Base-by-base conservation (phyloP, 768 basidiomycete species). In the Auricularia cornea region DNA sequence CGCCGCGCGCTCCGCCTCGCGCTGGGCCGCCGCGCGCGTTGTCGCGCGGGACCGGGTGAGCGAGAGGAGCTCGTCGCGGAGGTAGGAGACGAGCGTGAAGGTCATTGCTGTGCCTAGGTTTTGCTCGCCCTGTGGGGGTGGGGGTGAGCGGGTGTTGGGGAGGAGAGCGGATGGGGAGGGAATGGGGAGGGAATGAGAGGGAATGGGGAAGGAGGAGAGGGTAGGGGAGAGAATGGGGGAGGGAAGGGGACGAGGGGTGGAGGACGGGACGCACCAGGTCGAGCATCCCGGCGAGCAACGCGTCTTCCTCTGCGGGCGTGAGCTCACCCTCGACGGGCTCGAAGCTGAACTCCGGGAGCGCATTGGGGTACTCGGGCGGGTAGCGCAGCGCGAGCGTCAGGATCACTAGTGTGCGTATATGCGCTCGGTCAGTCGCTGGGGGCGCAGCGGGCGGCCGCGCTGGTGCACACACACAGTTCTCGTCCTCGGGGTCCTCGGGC, bases 41-140 rank as follows among this genome's bases (percentile, higher is more conserved):
- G n/a, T n/a, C n/a, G n/a, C n/a, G 66, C 92, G 83, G 52, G 75
- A 70, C 41, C 81, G 81, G 38, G 93, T 83, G 29, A 95, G 75
- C 20, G 72, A 70, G 3, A 86, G 83, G 18, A 98, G 77, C 59
- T 84, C 80, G 74, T 98, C 94, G 66, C 90, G 81, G 54, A 97
- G 81, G 68, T 90, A 87, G 0, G 90, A 88, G 12, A 94, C 87
- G 20, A 99, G 80, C 0, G 96, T 94, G 72, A 97, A 99, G 20
- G 94, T 95, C 94, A 98, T 98, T 2, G 97, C 94, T 89, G 95
- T 95, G 51, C 93, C 93, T 26, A 92, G 70, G 72, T 90, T 94
- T 71, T 94, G 92, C 70, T 88, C 83, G 62, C 89, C 90, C 89
- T 91, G 63, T 62, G 63, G 23, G 14, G 60, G n/a, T n/a, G n/a